Evolutionary conservation across 2,329 filamentous ascomycete species (phyloP).

Genomic region (Orbilia ellipsospora): DNA sequence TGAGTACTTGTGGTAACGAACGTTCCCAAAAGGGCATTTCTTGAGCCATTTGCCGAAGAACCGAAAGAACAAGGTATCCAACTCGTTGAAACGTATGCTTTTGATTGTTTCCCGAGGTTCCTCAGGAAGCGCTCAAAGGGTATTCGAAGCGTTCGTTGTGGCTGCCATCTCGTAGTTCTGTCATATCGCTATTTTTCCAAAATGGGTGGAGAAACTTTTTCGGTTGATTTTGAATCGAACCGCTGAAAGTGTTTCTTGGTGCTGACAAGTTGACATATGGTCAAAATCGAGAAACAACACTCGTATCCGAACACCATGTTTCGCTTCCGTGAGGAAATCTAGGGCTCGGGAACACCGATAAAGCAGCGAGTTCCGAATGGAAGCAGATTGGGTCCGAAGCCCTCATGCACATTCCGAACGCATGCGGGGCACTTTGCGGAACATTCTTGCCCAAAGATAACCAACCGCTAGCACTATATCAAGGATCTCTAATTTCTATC

Average conservation of each 20-base stretch:
- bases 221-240: too few relatives aligned
- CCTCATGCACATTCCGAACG: conserved; percentile 9
- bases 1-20: conserved; percentile 5
- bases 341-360: background rate
- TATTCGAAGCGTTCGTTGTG: conserved; percentile 29
- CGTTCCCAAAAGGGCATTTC: conserved; percentile 15
- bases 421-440: background rate
- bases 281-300: too few relatives aligned
- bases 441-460: too few relatives aligned
- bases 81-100: conserved; percentile 19
- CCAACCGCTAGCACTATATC: too few relatives aligned
- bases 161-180: conserved; percentile 23
- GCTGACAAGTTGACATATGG: too few relatives aligned
- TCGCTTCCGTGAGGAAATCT: background rate
- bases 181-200: background rate
- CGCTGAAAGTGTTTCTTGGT: too few relatives aligned
- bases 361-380: conserved; percentile 3
- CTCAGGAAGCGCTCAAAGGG: conserved; percentile 39
- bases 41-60: conserved; percentile 39
- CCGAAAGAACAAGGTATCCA: conserved; percentile 11
- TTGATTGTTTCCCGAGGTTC: conserved; percentile 36
- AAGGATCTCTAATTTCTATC: too few relatives aligned
- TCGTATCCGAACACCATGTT: background rate
- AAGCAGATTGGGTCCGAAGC: background rate
- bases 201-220: background rate